These are phyloP conservation scores for Candida schatavii DNA, from an alignment of 805 yeast genomes.

Conservation along the genomic window DNA sequence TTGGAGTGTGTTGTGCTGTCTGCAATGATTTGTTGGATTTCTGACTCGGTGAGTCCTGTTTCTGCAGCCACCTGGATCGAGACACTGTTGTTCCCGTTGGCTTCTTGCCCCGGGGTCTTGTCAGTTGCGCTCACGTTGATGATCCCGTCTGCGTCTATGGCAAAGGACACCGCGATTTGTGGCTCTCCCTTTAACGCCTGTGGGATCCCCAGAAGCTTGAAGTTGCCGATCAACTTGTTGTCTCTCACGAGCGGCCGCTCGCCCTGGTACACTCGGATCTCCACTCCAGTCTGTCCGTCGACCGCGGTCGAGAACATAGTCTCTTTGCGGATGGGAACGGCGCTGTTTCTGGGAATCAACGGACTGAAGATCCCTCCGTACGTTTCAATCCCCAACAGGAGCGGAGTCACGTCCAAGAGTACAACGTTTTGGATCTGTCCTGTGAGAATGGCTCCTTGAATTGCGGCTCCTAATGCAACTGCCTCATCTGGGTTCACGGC, in stretches of 20 bases:
- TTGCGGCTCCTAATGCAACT: constrained; percentile 89
- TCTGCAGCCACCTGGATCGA: constrained; percentile 69
- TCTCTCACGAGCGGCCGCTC: constrained; percentile 77
- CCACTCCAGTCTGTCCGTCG: constrained; percentile 82
- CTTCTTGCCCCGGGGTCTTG: constrained; percentile 37
- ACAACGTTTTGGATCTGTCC: constrained; percentile 81
- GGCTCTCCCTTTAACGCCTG: constrained; percentile 78
- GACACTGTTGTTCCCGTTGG: constrained; percentile 39
- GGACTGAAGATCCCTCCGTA: constrained; percentile 84
- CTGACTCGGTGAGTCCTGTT: constrained; percentile 67
- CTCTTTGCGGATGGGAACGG: constrained; percentile 73
- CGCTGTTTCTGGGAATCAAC: constrained; percentile 71
- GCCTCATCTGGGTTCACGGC: constrained; percentile 89
- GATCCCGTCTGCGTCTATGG: constrained; percentile 79
- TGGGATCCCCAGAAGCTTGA: constrained; percentile 69
- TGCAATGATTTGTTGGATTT: constrained; percentile 57
- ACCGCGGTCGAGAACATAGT: constrained; percentile 79
- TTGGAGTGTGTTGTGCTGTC: constrained; percentile 66
- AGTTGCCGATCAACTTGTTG: constrained; percentile 73
- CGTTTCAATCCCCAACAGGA: constrained; percentile 80
- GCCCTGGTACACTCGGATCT: constrained; percentile 76
- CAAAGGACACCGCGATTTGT: constrained; percentile 73
- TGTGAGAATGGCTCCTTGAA: constrained; percentile 82
- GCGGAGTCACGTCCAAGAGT: constrained; percentile 77
- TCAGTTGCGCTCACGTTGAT: constrained; percentile 58